phyloP scores from a whole-genome alignment of 2,329 filamentous ascomycete genomes.

The Ophiocordyceps australis region DNA sequence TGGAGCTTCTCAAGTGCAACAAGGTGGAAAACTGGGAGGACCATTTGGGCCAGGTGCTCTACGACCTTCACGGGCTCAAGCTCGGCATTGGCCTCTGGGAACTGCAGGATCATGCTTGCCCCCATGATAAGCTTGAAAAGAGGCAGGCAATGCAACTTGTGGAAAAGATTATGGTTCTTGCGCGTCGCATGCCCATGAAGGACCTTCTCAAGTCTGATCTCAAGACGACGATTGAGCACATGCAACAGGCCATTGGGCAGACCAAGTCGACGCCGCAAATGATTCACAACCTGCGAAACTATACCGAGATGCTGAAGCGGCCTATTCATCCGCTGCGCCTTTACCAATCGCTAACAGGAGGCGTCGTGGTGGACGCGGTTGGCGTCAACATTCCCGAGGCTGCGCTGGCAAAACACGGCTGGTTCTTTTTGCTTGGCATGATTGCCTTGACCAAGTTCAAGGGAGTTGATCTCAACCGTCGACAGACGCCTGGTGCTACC shows the following conservation, averaged over 20 bases:
- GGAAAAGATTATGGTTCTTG: slow-evolving; percentile 67
- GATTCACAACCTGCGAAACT: slow-evolving; percentile 72
- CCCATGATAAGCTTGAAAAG: slow-evolving; percentile 59
- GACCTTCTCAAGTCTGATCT: slow-evolving; percentile 84
- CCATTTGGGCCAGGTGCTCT: slow-evolving; percentile 72
- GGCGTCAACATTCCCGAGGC: slow-evolving; percentile 51
- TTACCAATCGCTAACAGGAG: slow-evolving; percentile 64
- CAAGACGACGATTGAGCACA: slow-evolving; percentile 77
- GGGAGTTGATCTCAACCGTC: slow-evolving; percentile 49
- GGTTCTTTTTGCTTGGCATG: slow-evolving; percentile 85
- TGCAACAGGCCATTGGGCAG: slow-evolving; percentile 71
- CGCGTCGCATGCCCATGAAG: slow-evolving; percentile 71
- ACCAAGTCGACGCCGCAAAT: slow-evolving; percentile 65
- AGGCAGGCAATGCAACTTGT: slow-evolving; percentile 66
- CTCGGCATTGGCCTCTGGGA: slow-evolving; percentile 50
- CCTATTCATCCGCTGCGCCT: slow-evolving; percentile 69
- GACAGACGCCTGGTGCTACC: slow-evolving; percentile 59
- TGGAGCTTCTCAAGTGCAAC: slow-evolving; percentile 62
- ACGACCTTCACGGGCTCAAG: slow-evolving; percentile 67
- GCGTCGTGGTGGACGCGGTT: slow-evolving; percentile 55
- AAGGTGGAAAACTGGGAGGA: slow-evolving; percentile 69
- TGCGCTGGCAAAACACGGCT: slow-evolving; percentile 60
- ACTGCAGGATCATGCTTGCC: slow-evolving; percentile 64
- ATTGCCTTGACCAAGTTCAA: slow-evolving; percentile 76
- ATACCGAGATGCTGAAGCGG: slow-evolving; percentile 64